phyloP scores from a whole-genome alignment of 2,329 filamentous ascomycete genomes.

The Diaporthe eres region DNA sequence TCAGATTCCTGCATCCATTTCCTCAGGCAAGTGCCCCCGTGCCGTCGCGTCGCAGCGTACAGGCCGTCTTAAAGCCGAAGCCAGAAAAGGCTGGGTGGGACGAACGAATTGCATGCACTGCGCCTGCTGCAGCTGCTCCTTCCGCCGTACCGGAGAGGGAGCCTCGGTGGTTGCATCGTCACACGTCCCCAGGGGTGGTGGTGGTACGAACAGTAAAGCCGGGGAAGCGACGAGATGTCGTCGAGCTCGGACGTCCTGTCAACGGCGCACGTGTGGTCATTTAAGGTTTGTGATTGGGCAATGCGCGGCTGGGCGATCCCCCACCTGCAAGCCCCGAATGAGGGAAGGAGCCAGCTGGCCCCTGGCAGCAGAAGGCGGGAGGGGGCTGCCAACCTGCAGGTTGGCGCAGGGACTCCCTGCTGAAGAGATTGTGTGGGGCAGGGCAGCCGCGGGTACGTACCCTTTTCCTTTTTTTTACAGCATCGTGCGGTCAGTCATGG shows the following conservation, averaged over 20 bases:
- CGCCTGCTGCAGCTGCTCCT: not conserved
- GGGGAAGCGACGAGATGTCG: slow-evolving; percentile 29
- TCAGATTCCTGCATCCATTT: not conserved
- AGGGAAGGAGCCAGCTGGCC: slow-evolving; percentile 11
- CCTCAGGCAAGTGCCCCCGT: not conserved
- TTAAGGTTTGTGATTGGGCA: slow-evolving; percentile 24
- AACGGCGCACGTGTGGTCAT: not conserved
- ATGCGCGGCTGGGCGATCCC: slow-evolving; percentile 15
- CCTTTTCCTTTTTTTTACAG: not conserved
- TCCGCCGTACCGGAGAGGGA: slow-evolving; percentile 9
- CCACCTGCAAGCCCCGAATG: not conserved
- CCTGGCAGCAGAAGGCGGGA: slow-evolving; percentile 12
- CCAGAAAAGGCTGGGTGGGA: not conserved
- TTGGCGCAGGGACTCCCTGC: not conserved
- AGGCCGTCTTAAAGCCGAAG: slow-evolving; percentile 8
- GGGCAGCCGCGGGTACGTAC: slow-evolving; percentile 2
- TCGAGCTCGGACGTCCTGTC: slow-evolving; percentile 28
- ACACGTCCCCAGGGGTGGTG: not conserved
- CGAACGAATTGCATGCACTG: not conserved
- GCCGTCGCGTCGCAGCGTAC: slow-evolving; percentile 3
- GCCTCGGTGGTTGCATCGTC: slow-evolving; percentile 1
- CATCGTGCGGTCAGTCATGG: not conserved
- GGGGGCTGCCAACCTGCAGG: not conserved
- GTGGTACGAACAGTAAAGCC: slow-evolving; percentile 13
- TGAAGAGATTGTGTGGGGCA: slow-evolving; percentile 33